Evolutionary conservation across 2,329 filamentous ascomycete genomes (phyloP), one percentile per base, ranked within the genome.

Genomic region (Epichloe sibirici): DNA sequence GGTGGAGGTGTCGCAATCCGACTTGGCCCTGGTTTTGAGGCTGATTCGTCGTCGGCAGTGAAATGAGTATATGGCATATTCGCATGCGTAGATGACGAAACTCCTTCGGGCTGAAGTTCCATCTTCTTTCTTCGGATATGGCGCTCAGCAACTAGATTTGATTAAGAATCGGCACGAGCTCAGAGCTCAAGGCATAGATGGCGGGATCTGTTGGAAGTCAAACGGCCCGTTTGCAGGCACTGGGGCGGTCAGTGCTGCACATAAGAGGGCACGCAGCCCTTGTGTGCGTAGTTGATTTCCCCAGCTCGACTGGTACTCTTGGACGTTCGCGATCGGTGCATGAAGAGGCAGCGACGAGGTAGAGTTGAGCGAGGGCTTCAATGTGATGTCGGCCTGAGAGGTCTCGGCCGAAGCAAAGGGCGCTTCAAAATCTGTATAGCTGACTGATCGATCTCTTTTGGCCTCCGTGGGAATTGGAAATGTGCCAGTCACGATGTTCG

Each of bases 1-100:
- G 71, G 69, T 15, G 71, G 73, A 45, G 74, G 73, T 40, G 74
- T 75, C 40, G 69, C 64, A 53, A 68, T 66, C 54, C 71, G 69
- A 51, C 63, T 62, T 35, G 71, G 65, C 46, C 34, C 47, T 34
- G 53, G 39, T 25, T 50, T 51, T 11, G 51, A 25, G 13, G 25
- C 42, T 12, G 43, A 11, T 38, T 48, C 49, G 11, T 31, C 13
- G 13, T 51, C 38, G 31, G 21, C 4, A 31, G 13, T 40, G 37
- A n/a, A 42, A 13, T 53, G 48, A 44, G 48, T 5, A 47, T 37
- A 31, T 6, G 15, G 44, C 60, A 51, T 64, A 48, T 59, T 65
- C 61, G 60, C 67, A 66, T 48, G 54, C 37, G 65, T 49, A 21
- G 60, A 56, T 39, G 57, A 57, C 35, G 58, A 57, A 21, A 62